Conservation (phyloP, 2,329 filamentous ascomycete species). For the Mariannaea sp. region DNA sequence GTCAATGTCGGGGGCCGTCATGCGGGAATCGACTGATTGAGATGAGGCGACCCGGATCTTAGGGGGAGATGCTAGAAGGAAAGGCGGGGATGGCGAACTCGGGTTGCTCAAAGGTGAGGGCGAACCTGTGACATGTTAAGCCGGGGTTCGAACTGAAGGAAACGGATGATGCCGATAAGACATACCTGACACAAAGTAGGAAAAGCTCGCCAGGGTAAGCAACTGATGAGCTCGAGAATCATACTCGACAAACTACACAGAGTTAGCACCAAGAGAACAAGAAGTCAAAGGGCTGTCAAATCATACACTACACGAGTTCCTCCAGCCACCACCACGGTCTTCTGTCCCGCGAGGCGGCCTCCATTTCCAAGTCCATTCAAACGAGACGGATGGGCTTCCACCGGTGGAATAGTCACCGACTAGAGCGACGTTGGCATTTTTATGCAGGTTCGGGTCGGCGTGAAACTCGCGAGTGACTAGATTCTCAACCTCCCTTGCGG, state of each 20-base stretch:
- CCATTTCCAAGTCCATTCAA: constrained; percentile 98
- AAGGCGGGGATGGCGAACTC: constrained; percentile 70
- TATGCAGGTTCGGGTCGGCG: constrained; percentile 95
- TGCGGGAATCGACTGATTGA: constrained; percentile 82
- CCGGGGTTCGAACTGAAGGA: constrained; percentile 4
- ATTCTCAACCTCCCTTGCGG: constrained; percentile 85
- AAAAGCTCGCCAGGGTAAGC: constrained; percentile 87
- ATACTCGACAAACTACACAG: constrained; percentile 85
- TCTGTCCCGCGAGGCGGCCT: constrained; percentile 82
- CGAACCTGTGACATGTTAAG: constrained; percentile 47
- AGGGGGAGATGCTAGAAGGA: constrained; percentile 73
- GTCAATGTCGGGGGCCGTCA: constrained; percentile 72
- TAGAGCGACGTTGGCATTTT: constrained; percentile 92
- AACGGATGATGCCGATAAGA: neutral
- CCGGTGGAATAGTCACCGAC: constrained; percentile 90
- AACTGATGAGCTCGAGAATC: constrained; percentile 89
- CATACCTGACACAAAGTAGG: constrained; percentile 88
- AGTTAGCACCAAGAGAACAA: constrained; percentile 32
- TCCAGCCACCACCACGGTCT: constrained; percentile 89
- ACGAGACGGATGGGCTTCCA: constrained; percentile 82
- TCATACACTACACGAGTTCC: constrained; percentile 86
- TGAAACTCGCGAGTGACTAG: constrained; percentile 95
- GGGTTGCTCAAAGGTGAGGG: constrained; percentile 58
- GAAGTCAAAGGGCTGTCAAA: constrained; percentile 1
- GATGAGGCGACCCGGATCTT: constrained; percentile 83